Base-by-base conservation (phyloP, 2,329 filamentous ascomycete genomes). In the Lachnellula cervina region DNA sequence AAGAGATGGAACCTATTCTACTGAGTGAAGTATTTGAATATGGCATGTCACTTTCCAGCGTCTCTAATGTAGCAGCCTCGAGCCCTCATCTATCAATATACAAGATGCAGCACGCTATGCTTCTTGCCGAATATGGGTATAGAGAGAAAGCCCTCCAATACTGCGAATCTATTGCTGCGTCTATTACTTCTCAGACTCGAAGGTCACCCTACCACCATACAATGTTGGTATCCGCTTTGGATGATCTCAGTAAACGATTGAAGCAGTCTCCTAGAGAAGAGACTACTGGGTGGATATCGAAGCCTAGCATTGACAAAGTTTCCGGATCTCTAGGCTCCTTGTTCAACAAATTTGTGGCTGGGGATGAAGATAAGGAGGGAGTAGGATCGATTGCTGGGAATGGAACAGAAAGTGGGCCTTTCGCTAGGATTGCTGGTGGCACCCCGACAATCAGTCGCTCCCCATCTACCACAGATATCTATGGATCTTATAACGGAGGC, bases 1-100 rank as follows among this genome's bases (percentile, higher is more conserved):
- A 87, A 61, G 91, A 97, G 65, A 80, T 89, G 6, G 91, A 97
- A 68, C 82, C 90, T 4, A 82, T 97, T n/a, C 77, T 97, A 50
- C 80, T 99, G n/a, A 97, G 90, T 43, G 94, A 99, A 71, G 84
- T 96, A 0, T 97, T 95, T 66, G 94, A 99, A 70, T 97, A 90
- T 70, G 91, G 89, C 0, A 77, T 90, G 11, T 89, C 89, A 9
- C 80, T 97, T 14, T 78, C 87, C 2, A 80, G 80, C 21, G 76
- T 77, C 28, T 78, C 80, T 2, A 74, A 78, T 21, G 72, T 78
- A 9, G 72, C 78, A 0, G 75, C 83, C 35, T 79, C 81, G 42
- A 81, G 89, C 56, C 90, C 93, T 13, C 92, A 99, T 71, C 75
- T 99, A 35, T 84, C 95, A 55, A 84, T 87, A 1, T 97, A 96